phyloP scores from a whole-genome alignment of 768 basidiomycete species.

The Tulasnella sp. region DNA sequence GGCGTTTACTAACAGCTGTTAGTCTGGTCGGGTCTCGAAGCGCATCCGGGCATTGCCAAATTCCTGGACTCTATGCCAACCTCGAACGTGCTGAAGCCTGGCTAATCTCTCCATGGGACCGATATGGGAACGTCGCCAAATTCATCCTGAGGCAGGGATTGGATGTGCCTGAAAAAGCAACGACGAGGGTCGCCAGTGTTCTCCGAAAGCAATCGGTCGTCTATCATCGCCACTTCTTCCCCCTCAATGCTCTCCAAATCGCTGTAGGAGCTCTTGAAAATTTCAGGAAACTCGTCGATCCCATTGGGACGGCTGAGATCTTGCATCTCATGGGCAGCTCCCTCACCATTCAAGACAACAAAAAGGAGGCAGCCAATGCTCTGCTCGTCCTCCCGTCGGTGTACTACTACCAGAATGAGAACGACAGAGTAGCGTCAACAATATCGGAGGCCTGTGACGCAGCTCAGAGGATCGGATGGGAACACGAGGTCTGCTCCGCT shows the following conservation, averaged over 20 bases:
- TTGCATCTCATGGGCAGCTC: too few relatives aligned
- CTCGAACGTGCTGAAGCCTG: neutral
- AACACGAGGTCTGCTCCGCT: neutral
- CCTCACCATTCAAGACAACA: too few relatives aligned
- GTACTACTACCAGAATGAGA: too few relatives aligned
- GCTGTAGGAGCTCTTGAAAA: too few relatives aligned
- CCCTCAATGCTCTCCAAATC: too few relatives aligned
- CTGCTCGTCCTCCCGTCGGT: too few relatives aligned
- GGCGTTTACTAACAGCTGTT: neutral
- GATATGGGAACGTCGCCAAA: neutral
- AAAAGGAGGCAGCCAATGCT: too few relatives aligned
- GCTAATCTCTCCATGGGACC: neutral
- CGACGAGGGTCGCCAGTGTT: neutral
- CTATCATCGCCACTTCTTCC: neutral
- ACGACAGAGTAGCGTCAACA: too few relatives aligned
- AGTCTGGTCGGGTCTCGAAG: slow-evolving; percentile 9
- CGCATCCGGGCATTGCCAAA: slow-evolving; percentile 4
- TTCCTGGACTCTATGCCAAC: slow-evolving; percentile 10
- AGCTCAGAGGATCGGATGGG: neutral
- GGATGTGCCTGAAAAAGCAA: too few relatives aligned
- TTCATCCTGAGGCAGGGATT: neutral
- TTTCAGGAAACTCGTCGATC: too few relatives aligned
- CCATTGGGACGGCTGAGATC: too few relatives aligned
- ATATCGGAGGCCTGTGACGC: neutral
- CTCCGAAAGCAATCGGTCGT: slow-evolving; percentile 1